Conservation (phyloP, 164 flowering plant species). For the Platanus orientalis region DNA sequence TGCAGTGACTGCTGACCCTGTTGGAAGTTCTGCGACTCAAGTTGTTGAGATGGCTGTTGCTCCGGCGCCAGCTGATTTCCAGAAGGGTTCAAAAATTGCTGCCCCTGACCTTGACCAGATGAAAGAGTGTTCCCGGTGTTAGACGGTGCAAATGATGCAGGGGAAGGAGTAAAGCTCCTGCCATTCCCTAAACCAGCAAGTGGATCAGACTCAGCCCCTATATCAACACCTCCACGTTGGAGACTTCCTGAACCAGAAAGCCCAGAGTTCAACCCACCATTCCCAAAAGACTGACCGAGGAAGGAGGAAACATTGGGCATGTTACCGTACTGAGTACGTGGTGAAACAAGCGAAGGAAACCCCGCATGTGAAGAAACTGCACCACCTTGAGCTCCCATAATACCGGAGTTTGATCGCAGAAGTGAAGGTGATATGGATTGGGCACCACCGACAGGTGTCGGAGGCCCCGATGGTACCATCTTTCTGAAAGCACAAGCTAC, state of each 20-base stretch:
- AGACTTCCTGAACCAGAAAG: constrained; percentile 53
- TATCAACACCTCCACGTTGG: constrained; percentile 54
- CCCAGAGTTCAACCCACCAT: constrained; percentile 57
- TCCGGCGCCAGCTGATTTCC: constrained; percentile 53
- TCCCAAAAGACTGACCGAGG: constrained; percentile 68
- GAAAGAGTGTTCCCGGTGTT: constrained; percentile 41
- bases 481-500: too few relatives aligned
- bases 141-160: constrained; percentile 41
- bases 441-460: too few relatives aligned
- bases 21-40: constrained; percentile 67
- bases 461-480: too few relatives aligned
- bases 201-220: constrained; percentile 78
- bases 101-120: constrained; percentile 62
- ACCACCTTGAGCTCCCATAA: constrained; percentile 71
- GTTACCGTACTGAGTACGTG: too few relatives aligned
- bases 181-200: constrained; percentile 64
- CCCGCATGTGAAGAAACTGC: constrained; percentile 45
- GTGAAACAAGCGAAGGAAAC: too few relatives aligned
- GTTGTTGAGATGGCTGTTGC: constrained; percentile 63
- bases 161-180: constrained; percentile 47
- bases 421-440: constrained; percentile 33
- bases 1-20: constrained; percentile 64
- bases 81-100: constrained; percentile 51
- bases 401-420: constrained; percentile 37
- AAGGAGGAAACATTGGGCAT: constrained; percentile 67